Base-by-base conservation (phyloP, 805 yeast species). In the Spathaspora girioi region DNA sequence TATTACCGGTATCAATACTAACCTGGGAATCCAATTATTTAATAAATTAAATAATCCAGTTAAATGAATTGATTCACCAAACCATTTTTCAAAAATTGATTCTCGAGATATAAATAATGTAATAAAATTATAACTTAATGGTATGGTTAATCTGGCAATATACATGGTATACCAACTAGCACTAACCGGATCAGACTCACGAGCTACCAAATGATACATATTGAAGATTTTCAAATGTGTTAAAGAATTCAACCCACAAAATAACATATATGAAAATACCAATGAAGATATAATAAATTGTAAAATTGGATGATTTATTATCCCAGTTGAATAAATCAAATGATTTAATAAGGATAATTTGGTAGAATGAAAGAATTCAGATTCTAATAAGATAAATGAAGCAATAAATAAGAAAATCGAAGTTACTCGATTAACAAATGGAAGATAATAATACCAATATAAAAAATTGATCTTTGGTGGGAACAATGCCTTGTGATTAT, bases 91-190 rank as follows among this genome's bases (percentile, higher is more conserved):
- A 66, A 89, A 89, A 11, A 75, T 70, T 1, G 83, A 74, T 20
- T 66, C 51, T 26, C 84, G 69, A 17, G 78, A 72, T 2, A 82
- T 76, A 52, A 86, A 77, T 49, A 89, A 71, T 47, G 87, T 86
- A 51, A 89, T 66, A 62, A 87, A 89, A 67, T 89, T 89, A 68
- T 86, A 89, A 23, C 89, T 82, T 55, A 89, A 72, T 15, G 46
- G 46, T 11, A 89, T 84, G 0, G 96, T 87, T 63, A 89, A 71
- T 55, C 96, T 82, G 48, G 92, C 86, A 17, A 89, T 83, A 59
- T 89, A 89, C 59, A 87, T 86, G 18, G 91, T 82, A 64, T 87
- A 89, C 63, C 89, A 89, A 32, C 89, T 76, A 19, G 87, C 78
- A 14, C 89, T 83, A 0, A 88, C 86, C 0, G 89, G 86, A 62